phyloP scores from a whole-genome alignment of 306 rosid species.

The Nissolia schottii region DNA sequence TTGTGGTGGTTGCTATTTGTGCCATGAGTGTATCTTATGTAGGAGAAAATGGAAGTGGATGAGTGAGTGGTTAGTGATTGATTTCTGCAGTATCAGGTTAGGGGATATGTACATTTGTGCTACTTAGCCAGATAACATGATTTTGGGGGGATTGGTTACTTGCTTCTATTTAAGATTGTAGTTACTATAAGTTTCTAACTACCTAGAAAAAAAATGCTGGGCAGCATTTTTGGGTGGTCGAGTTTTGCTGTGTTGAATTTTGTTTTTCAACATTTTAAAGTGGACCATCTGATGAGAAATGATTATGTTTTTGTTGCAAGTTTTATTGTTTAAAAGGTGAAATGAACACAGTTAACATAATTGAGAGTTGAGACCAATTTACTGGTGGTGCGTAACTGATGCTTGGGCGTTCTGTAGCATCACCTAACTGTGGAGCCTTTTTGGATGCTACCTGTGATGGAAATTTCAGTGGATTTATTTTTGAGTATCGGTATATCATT shows the following conservation, averaged over 20 bases:
- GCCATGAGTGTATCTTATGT: neutral
- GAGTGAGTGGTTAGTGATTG: neutral
- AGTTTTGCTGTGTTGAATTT: neutral
- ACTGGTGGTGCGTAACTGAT: neutral
- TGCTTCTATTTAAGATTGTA: neutral
- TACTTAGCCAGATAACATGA: neutral
- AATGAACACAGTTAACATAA: neutral
- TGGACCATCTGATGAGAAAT: neutral
- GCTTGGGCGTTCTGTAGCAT: neutral
- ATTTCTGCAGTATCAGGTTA: neutral
- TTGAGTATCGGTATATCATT: neutral
- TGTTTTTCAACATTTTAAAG: neutral
- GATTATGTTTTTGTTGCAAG: neutral
- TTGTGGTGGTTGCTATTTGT: neutral
- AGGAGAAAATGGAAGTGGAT: neutral
- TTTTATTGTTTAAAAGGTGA: neutral
- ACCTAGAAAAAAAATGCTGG: too few species aligned
- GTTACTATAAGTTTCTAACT: neutral
- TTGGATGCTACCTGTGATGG: neutral
- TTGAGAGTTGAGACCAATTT: neutral
- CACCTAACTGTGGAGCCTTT: neutral
- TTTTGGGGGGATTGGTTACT: neutral
- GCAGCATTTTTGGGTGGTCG: too few species aligned
- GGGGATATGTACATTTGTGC: neutral
- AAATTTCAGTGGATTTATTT: conserved; percentile 4